Percentiles rank a stretch among this genome's conserved stretches.
These are phyloP conservation scores for Jasminum sambac DNA, from an alignment of 257 asterid genomes.

Conservation along the genomic window DNA sequence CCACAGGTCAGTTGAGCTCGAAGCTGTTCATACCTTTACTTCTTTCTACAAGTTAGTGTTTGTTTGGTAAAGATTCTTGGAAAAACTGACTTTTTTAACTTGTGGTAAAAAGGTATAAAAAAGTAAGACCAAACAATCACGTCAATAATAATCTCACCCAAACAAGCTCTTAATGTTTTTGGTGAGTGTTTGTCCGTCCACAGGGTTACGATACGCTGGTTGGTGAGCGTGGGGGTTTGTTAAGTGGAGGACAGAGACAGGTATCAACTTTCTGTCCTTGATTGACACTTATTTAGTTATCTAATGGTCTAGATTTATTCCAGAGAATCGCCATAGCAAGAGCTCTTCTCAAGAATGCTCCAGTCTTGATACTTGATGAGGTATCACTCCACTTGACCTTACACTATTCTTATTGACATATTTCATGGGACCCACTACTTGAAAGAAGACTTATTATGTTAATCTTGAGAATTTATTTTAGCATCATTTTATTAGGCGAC, in stretches of 20 bases:
- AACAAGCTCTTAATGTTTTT: constrained; percentile 17
- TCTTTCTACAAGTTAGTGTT: constrained; percentile 17
- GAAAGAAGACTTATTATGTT: neutral
- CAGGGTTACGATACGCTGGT: constrained; percentile 94
- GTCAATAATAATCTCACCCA: no score
- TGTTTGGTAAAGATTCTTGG: no score
- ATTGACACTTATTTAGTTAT: no score
- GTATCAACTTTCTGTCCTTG: constrained; percentile 43
- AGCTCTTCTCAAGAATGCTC: constrained; percentile 96
- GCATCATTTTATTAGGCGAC: constrained; percentile 68
- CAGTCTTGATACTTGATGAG: constrained; percentile 94
- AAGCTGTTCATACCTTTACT: constrained; percentile 10
- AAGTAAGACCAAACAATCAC: no score
- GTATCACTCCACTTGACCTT: constrained; percentile 33
- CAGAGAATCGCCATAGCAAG: constrained; percentile 98
- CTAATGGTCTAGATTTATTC: no score
- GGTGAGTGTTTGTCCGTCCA: constrained; percentile 21
- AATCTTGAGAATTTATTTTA: neutral
- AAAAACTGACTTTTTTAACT: no score
- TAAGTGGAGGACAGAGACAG: constrained; percentile 99
- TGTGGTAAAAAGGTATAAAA: no score
- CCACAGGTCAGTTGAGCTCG: constrained; percentile 68
- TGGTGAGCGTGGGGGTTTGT: constrained; percentile 96
- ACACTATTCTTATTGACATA: no score
- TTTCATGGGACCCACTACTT: no score